A percentile compares a stretch with the other conserved stretches of the same genome.
These are phyloP conservation scores for Nicotiana knightiana DNA, from an alignment of 257 asterid genomes.

Conservation along the genomic window DNA sequence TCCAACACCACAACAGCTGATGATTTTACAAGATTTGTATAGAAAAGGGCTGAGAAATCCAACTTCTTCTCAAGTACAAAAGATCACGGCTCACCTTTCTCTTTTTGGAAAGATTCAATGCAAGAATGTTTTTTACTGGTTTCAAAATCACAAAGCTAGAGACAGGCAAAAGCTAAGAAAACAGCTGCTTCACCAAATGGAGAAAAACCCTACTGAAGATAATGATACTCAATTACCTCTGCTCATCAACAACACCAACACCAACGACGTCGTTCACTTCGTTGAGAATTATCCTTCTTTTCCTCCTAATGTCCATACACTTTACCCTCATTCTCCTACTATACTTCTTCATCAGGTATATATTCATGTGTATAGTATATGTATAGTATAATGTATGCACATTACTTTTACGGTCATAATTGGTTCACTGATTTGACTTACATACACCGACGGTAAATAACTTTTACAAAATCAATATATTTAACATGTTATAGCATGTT, in stretches of 20 bases:
- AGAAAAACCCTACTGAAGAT: not conserved
- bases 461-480: no score
- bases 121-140: slow-evolving; percentile 84
- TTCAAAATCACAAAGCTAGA: slow-evolving; percentile 83
- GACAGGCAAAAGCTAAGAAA: slow-evolving; percentile 75
- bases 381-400: not conserved
- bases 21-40: slow-evolving; percentile 75
- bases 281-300: not conserved
- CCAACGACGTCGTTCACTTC: slow-evolving; percentile 10
- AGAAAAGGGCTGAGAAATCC: slow-evolving; percentile 62
- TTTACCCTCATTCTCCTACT: not conserved
- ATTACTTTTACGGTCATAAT: not conserved
- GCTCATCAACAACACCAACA: slow-evolving; percentile 21
- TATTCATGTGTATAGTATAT: not conserved
- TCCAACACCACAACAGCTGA: slow-evolving; percentile 76
- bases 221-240: not conserved
- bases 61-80: slow-evolving; percentile 59
- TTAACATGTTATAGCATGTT: no score
- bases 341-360: not conserved
- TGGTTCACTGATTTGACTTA: not conserved
- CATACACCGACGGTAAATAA: no score
- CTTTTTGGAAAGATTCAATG: slow-evolving; percentile 66
- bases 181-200: slow-evolving; percentile 35
- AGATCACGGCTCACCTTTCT: slow-evolving; percentile 63
- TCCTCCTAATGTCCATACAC: slow-evolving; percentile 4